These are phyloP conservation scores for Staphylotrichum longicolle DNA, from an alignment of 495 filamentous ascomycete species.

Conservation along the genomic window DNA sequence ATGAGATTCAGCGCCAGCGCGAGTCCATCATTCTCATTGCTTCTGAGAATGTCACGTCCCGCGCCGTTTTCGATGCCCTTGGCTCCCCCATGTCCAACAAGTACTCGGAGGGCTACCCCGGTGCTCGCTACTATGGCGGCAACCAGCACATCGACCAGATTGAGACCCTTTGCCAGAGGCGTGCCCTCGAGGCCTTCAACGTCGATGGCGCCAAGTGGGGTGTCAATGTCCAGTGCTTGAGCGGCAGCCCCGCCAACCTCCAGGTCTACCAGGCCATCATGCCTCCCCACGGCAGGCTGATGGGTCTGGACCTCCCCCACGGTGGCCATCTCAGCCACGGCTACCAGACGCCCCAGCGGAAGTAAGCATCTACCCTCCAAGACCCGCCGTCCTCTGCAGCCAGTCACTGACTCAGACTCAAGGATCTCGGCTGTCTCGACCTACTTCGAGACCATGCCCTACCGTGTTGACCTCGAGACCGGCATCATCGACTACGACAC, in stretches of 20 bases:
- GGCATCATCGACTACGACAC: conserved; percentile 97
- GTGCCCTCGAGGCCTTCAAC: conserved; percentile 89
- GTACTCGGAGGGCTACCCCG: conserved; percentile 98
- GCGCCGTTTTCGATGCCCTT: conserved; percentile 84
- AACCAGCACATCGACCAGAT: conserved; percentile 98
- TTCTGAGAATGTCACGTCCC: conserved; percentile 87
- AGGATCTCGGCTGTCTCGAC: conserved; percentile 91
- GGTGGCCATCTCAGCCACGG: conserved; percentile 98
- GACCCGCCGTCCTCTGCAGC: background rate
- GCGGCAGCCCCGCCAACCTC: conserved; percentile 90
- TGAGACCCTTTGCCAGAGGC: conserved; percentile 92
- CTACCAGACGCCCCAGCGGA: conserved; percentile 89
- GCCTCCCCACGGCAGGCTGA: conserved; percentile 91
- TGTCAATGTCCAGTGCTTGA: conserved; percentile 96
- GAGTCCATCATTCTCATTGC: conserved; percentile 98
- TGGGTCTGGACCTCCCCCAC: conserved; percentile 97
- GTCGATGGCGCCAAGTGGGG: conserved; percentile 89
- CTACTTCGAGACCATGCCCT: conserved; percentile 94
- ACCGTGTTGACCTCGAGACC: conserved; percentile 85
- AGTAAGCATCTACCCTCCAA: conserved; percentile 53
- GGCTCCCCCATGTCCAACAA: conserved; percentile 96
- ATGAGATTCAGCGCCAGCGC: conserved; percentile 94
- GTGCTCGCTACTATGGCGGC: conserved; percentile 97
- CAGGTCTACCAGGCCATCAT: conserved; percentile 99
- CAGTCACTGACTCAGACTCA: conserved; percentile 20